phyloP scores from a whole-genome alignment of 768 basidiomycete species.

The Pleurotus tuoliensis region DNA sequence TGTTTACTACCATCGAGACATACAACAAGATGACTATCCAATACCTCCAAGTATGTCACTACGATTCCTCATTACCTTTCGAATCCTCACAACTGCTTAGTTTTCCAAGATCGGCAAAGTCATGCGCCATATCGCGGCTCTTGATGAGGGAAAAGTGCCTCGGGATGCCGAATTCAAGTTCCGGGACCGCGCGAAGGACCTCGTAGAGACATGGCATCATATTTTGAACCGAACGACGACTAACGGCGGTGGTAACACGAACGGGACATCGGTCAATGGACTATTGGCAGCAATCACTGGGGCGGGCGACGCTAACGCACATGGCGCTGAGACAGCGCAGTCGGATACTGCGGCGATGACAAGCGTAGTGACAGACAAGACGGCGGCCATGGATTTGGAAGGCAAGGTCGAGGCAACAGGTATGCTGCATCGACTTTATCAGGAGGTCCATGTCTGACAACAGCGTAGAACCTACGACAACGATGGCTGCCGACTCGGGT shows the following conservation, averaged over 20 bases:
- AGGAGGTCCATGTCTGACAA: neutral
- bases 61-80: neutral
- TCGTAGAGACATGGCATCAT: constrained; percentile 69
- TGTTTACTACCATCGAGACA: constrained; percentile 74
- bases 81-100: constrained; percentile 28
- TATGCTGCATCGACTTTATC: neutral
- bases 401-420: constrained; percentile 12
- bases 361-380: constrained; percentile 23
- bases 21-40: constrained; percentile 76
- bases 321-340: constrained; percentile 12
- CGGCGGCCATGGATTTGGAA: constrained; percentile 31
- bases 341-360: constrained; percentile 9
- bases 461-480: neutral
- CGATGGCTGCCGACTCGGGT: neutral
- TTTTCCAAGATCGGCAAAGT: constrained; percentile 85
- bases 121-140: constrained; percentile 78
- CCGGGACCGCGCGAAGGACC: constrained; percentile 60
- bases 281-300: too few species aligned
- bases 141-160: constrained; percentile 54
- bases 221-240: constrained; percentile 34
- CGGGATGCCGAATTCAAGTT: constrained; percentile 63
- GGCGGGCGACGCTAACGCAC: neutral
- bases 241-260: neutral
- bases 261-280: neutral
- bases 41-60: constrained; percentile 47